Base-by-base conservation (phyloP, 345 rosid genomes). In the Eucalyptus erythrocorys region DNA sequence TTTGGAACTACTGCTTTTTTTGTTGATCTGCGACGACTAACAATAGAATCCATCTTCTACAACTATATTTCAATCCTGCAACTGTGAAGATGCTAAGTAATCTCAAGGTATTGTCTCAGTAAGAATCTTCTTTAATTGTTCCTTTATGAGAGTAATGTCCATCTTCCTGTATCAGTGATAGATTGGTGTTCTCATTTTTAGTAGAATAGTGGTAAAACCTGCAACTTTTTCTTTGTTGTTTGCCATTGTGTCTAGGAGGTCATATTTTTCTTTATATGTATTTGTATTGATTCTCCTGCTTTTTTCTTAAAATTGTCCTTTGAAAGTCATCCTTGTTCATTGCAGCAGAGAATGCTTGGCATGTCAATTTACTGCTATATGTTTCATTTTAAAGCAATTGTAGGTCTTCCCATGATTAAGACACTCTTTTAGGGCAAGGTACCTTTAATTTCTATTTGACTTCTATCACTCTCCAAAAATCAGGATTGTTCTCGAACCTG, bases 71-170 rank as follows among this genome's bases (percentile, higher is more conserved):
- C 93, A 97, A 96, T 91, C 99, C 98, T 90, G 97, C 99, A 49
- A 97, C 98, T 32, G 98, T 97, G 91, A 97, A 96, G 95, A 97
- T 97, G 99, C 94, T 97, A 87, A 96, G 99, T 93, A 97, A 97
- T 92, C 92, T 97, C 91, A 97, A 97, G 98, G 96, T 95, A 92
- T 22, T 86, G 88, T 50, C n/a, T 24, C 26, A 27, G 32, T 79
- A 68, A 32, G 13, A 86, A 22, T 49, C 59, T 42, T 86, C 32
- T 48, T 45, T 43, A 12, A 30, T 85, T 80, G 71, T 30, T 79
- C 51, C 42, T 89, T 48, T 10, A 19, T 40, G 43, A 24, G 34
- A 61, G 43, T 19, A 37, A 71, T 34, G 81, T 71, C 43, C 81
- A 17, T 68, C 26, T 34, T 13, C 42, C 26, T 68, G 24, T 49